phyloP scores from a whole-genome alignment of 1,284 basidiomycete species.

The Tremellales sp. region DNA sequence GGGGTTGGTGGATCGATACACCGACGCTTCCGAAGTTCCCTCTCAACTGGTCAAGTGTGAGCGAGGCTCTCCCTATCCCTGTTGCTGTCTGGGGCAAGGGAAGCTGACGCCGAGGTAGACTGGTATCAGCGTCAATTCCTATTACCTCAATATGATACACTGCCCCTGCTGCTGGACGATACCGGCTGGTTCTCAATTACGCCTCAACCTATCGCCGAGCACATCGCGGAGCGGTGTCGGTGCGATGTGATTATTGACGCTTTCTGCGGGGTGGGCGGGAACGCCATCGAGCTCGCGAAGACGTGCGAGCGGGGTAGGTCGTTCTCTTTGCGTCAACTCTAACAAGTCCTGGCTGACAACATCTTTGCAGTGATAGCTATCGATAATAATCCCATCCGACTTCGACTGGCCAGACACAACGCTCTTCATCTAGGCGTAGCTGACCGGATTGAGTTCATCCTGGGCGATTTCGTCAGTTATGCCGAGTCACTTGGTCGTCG shows the following conservation, averaged over 20 bases:
- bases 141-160: conserved; percentile 72
- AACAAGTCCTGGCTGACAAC: conserved; percentile 5
- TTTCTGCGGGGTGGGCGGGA: conserved; percentile 97
- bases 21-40: conserved; percentile 62
- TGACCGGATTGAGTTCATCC: conserved; percentile 88
- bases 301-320: conserved; percentile 80
- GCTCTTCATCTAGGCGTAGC: conserved; percentile 88
- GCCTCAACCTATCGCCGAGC: conserved; percentile 82
- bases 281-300: conserved; percentile 92
- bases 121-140: conserved; percentile 75
- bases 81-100: conserved; percentile 3
- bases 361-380: conserved; percentile 82
- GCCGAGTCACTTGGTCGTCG: conserved; percentile 57
- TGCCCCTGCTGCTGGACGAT: conserved; percentile 50
- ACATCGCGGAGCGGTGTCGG: conserved; percentile 86
- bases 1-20: conserved; percentile 66
- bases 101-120: conserved; percentile 57
- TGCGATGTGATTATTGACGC: conserved; percentile 71
- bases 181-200: conserved; percentile 98
- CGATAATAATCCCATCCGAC: conserved; percentile 75
- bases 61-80: conserved; percentile 31
- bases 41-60: conserved; percentile 73
- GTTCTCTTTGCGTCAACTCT: neutral
- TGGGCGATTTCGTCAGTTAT: conserved; percentile 80
- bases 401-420: conserved; percentile 86